Evolutionary conservation across 495 filamentous ascomycete species (phyloP), one percentile per base, ranked within the genome.

Genomic region (Pseudotulostoma volvatum): DNA sequence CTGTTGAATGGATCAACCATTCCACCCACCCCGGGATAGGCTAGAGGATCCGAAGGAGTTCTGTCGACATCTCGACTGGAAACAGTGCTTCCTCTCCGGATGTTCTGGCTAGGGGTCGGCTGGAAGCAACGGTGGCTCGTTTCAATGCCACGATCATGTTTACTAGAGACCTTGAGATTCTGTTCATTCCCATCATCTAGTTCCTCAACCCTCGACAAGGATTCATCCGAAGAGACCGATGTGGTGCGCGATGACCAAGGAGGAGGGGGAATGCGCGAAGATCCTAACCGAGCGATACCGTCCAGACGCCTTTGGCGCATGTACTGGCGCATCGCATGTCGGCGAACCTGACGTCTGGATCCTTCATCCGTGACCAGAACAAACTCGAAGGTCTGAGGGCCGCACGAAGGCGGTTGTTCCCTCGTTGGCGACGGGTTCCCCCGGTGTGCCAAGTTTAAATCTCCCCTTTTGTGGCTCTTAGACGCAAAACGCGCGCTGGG

Each of bases 251-350:
- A 11, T 5, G 23, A 28, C 51, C 51, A 51, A 15, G 46, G 45
- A 35, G 45, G 37, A 31, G 43, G 40, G 28, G 48, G 45, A 18
- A 46, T 36, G 37, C 51, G 48, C 36, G 51, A 44, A 7, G 49
- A 40, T 14, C 43, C 51, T 13, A 54, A 34, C 32, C 51, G 46
- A 32, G 51, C 49, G 38, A 54, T 54, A 34, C 51, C 47, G 37
- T 54, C 51, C 20, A 54, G 39, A 15, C 51, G 51, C 23, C 51
- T 45, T 36, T 54, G 48, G 25, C 50, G 48, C 51, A 54, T 54
- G 37, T 54, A 54, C 39, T 54, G 48, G 31, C 51, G 51, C 51
- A 54, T 54, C 7, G 51, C 51, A 54, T 54, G 51, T 8, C 51
- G 51, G 20, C 51, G 51, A 25, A 54, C 51, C 37, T 54, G 51